Evolutionary conservation across 179 eudicot species (phyloP).

Genomic region (Heliamphora pulchella): DNA sequence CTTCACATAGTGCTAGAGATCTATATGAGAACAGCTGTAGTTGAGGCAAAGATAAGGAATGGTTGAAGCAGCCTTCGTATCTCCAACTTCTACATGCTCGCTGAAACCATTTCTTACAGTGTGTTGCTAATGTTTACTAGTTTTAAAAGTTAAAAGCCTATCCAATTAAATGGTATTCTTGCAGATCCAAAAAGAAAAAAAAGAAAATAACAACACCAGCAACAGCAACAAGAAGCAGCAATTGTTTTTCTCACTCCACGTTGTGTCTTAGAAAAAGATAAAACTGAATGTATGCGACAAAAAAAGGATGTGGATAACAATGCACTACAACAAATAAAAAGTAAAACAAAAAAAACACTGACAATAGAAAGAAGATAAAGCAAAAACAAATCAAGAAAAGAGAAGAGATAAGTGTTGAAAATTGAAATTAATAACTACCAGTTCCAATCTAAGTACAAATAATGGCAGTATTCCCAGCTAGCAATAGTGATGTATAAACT

Average conservation of each 20-base stretch:
- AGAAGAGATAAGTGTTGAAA: background rate
- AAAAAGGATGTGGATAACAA: background rate
- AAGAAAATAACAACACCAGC: background rate
- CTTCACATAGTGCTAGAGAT: background rate
- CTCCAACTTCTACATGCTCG: slow-evolving; percentile 5
- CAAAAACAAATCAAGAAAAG: background rate
- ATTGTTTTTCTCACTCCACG: background rate
- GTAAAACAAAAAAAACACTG: background rate
- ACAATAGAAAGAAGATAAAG: background rate
- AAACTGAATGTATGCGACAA: background rate
- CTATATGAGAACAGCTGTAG: background rate
- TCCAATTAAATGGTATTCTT: background rate
- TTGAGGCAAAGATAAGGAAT: background rate
- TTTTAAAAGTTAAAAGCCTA: background rate
- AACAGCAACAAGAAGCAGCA: background rate
- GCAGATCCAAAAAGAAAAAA: background rate
- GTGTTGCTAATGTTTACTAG: background rate
- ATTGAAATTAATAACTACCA: background rate
- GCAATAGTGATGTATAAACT: slow-evolving; percentile 9
- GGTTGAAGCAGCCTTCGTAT: background rate
- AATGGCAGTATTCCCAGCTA: background rate
- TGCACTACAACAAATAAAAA: background rate
- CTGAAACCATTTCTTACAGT: slow-evolving; percentile 7
- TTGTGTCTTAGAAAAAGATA: background rate
- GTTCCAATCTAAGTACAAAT: slow-evolving; percentile 8